Percentiles rank a stretch among this genome's conserved stretches.
Evolutionary conservation across 2,329 filamentous ascomycete species (phyloP).

Genomic region (Aspergillus brasiliensis): DNA sequence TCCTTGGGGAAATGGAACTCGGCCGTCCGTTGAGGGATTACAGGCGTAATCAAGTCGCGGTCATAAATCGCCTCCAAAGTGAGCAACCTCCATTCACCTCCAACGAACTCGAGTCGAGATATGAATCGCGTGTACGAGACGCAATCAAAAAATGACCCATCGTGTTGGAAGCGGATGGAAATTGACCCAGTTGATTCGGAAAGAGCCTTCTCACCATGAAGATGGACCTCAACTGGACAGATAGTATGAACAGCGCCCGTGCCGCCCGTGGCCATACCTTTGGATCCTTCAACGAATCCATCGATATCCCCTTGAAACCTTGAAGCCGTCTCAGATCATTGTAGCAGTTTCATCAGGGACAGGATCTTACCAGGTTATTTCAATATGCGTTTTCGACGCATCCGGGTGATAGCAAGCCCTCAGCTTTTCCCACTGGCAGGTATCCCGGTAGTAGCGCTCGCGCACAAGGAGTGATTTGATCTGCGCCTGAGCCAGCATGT

Average conservation of each 20-base stretch:
- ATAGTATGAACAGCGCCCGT: not conserved
- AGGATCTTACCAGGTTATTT: conserved; percentile 15
- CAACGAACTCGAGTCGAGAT: conserved; percentile 8
- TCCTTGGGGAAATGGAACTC: not conserved
- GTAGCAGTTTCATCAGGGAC: not conserved
- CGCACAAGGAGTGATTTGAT: conserved; percentile 7
- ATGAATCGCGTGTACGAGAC: conserved; percentile 13
- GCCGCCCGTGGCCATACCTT: not conserved
- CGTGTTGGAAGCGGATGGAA: not conserved
- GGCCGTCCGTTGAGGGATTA: not conserved
- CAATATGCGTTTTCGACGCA: conserved; percentile 11
- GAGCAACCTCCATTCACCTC: conserved; percentile 16
- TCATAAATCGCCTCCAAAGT: conserved; percentile 19
- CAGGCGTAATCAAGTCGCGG: not conserved
- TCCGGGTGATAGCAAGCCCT: conserved; percentile 16
- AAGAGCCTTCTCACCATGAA: not conserved
- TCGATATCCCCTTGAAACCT: conserved; percentile 14
- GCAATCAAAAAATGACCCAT: conserved; percentile 9
- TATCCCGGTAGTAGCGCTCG: conserved; percentile 20
- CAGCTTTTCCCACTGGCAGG: conserved; percentile 19
- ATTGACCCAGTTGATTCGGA: not conserved
- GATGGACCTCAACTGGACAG: not conserved
- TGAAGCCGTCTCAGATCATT: not conserved
- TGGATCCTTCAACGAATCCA: not conserved
- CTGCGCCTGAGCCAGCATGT: too few relatives aligned